Evolutionary conservation across 345 rosid species (phyloP), one percentile per base, ranked within the genome.

Genomic region (Moringa oleifera): DNA sequence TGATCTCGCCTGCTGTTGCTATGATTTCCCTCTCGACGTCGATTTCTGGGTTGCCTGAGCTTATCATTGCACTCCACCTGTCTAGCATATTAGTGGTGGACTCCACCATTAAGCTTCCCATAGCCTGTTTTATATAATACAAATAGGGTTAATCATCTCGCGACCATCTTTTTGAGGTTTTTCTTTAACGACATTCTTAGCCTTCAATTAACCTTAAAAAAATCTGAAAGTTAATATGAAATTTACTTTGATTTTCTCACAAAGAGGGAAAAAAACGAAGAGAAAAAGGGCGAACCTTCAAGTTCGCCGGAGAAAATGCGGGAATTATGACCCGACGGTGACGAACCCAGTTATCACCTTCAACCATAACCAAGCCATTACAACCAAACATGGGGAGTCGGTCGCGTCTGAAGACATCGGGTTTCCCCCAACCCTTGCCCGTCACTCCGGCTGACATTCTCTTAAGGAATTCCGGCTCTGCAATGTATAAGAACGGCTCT

Each of bases 371-470:
- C 69, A 90, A 68, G 25, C 99, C 97, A 11, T 82, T 75, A 17
- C n/a, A n/a, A n/a, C 99, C 99, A 62, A 94, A 94, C 95, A 94
- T 90, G 24, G 99, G 96, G 47, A 83, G 77, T 63, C 97, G 82
- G 71, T 94, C 99, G 25, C 77, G 73, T 73, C 84, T 88, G 73
- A 90, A 85, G 20, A 94, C 91, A 37, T 57, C 58, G 37, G 97
- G 97, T 62, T 94, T 94, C 56, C 99, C 99, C 99, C 99, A 88
- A 20, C 81, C 86, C 80, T 88, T 94, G 15, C 97, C 99, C 86
- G 82, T 56, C 7, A 94, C 85, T 15, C 99, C 97, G 15, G 74
- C 58, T 15, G 95, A 78, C 87, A 94, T 79, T 47, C 58, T 76
- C 63, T 81, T 90, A 18, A 94, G 82, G 68, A 94, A 94, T 65